phyloP scores from a whole-genome alignment of 2,329 filamentous ascomycete genomes.

The Fusarium haematococcum region DNA sequence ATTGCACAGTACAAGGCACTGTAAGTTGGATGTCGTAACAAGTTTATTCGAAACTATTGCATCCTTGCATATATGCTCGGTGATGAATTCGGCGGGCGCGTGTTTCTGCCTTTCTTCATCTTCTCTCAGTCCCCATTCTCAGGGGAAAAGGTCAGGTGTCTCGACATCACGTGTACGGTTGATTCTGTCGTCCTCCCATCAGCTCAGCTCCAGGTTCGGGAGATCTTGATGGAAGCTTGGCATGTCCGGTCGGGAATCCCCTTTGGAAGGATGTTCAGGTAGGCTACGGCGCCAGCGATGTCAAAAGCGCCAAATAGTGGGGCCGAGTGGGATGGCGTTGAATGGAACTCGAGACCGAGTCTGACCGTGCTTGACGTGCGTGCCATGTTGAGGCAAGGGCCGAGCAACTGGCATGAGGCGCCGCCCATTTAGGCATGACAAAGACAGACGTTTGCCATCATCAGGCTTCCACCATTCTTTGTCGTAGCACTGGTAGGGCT shows the following conservation, averaged over 20 bases:
- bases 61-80: not conserved
- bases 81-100: not conserved
- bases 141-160: not conserved
- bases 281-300: constrained; percentile 9
- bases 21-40: not conserved
- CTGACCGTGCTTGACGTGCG: not conserved
- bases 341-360: not conserved
- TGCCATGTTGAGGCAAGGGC: constrained; percentile 1
- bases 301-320: not conserved
- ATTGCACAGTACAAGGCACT: not conserved
- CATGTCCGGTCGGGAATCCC: constrained; percentile 1
- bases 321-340: not conserved
- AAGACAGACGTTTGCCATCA: not conserved
- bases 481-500: constrained; percentile 3
- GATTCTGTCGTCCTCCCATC: constrained; percentile 9
- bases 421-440: not conserved
- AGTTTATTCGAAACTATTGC: not conserved
- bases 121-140: not conserved
- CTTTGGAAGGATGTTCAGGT: not conserved
- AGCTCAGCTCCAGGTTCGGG: not conserved
- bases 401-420: not conserved
- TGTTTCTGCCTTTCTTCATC: not conserved
- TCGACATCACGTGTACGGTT: not conserved
- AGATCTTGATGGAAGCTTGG: constrained; percentile 19
- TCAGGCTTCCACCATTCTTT: not conserved